phyloP scores from a whole-genome alignment of 352 stramenopile genomes.

The Hyaloperonospora arabidopsidis region DNA sequence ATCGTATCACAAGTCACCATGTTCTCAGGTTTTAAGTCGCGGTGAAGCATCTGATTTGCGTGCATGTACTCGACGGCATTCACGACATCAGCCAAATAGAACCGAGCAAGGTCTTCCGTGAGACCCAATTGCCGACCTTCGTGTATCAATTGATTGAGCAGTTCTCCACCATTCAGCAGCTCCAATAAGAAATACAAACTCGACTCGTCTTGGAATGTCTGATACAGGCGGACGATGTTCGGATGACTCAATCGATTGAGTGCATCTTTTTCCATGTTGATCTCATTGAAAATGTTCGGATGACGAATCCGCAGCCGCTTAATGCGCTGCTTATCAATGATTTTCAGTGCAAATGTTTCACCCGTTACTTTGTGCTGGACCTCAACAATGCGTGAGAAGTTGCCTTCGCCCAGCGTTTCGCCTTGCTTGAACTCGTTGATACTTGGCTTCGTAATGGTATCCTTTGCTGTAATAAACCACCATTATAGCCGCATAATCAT shows the following conservation, averaged over 20 bases:
- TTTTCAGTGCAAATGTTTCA: constrained; percentile 94
- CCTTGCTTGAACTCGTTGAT: constrained; percentile 71
- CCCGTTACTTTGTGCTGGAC: constrained; percentile 82
- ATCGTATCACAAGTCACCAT: constrained; percentile 74
- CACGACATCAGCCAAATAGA: constrained; percentile 85
- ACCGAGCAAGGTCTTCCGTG: constrained; percentile 69
- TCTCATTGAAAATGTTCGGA: constrained; percentile 98
- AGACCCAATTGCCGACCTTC: constrained; percentile 67
- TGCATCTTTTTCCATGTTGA: constrained; percentile 95
- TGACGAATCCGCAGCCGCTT: constrained; percentile 87
- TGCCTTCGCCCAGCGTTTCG: constrained; percentile 75
- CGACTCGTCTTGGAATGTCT: constrained; percentile 93
- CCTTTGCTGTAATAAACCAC: constrained; percentile 46
- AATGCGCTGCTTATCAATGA: constrained; percentile 88
- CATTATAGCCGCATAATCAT: constrained; percentile 1
- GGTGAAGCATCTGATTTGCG: constrained; percentile 87
- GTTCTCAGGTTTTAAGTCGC: constrained; percentile 94
- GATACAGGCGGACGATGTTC: constrained; percentile 91
- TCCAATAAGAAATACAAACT: constrained; percentile 96
- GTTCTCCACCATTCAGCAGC: constrained; percentile 84
- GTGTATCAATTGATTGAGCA: constrained; percentile 88
- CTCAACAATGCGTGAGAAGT: constrained; percentile 93
- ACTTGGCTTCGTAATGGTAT: constrained; percentile 56
- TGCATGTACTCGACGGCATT: constrained; percentile 93
- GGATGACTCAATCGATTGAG: constrained; percentile 84